Conservation (phyloP, 2,329 filamentous ascomycete species). For the Penicillium brasilianum region DNA sequence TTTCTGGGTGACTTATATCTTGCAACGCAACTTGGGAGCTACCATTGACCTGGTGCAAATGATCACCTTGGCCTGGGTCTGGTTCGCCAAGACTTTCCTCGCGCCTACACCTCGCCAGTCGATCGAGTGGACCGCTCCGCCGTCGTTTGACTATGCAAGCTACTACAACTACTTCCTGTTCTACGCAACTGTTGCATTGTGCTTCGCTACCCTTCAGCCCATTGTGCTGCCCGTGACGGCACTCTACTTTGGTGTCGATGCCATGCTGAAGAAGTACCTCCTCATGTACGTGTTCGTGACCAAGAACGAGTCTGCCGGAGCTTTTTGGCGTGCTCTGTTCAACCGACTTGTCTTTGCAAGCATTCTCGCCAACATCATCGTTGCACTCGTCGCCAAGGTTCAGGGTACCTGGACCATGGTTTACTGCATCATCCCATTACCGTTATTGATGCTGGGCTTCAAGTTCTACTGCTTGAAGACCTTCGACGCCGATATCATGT, state of each 20-base stretch:
- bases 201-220: conserved; percentile 83
- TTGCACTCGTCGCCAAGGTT: conserved; percentile 76
- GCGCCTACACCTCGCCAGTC: conserved; percentile 87
- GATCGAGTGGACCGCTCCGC: conserved; percentile 91
- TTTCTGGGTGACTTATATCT: conserved; percentile 92
- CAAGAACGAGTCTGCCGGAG: conserved; percentile 92
- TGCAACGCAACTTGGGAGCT: conserved; percentile 91
- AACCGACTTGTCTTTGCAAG: conserved; percentile 88
- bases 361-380: conserved; percentile 77
- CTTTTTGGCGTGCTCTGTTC: conserved; percentile 89
- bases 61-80: conserved; percentile 81
- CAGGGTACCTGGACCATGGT: conserved; percentile 70
- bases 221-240: conserved; percentile 84
- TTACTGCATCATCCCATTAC: conserved; percentile 72
- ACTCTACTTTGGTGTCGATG: conserved; percentile 86
- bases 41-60: conserved; percentile 93
- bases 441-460: conserved; percentile 78
- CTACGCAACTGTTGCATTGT: conserved; percentile 87
- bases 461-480: conserved; percentile 79
- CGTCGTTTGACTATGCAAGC: conserved; percentile 89
- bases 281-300: conserved; percentile 94
- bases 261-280: conserved; percentile 92
- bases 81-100: conserved; percentile 81
- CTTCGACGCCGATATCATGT: conserved; percentile 82
- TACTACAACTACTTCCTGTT: conserved; percentile 99